Percentiles rank a stretch among this genome's conserved stretches.
phyloP scores from a whole-genome alignment of 2,329 filamentous ascomycete species.

The Colletotrichum paranaense region DNA sequence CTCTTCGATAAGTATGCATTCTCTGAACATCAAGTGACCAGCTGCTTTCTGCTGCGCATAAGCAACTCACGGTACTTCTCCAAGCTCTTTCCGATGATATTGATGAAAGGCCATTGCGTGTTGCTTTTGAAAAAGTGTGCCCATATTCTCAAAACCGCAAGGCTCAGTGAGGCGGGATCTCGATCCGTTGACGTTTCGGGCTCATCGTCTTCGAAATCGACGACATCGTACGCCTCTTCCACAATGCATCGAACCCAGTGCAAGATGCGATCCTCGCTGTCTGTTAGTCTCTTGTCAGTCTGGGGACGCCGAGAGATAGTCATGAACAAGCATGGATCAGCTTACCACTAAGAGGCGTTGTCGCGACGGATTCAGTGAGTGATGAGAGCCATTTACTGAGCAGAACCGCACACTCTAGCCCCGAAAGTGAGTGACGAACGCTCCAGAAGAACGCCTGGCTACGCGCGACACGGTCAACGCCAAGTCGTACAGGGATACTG shows the following conservation, averaged over 20 bases:
- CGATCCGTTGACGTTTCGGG: conserved; percentile 34
- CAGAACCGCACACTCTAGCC: conserved; percentile 65
- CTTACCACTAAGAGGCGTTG: conserved; percentile 43
- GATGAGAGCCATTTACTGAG: conserved; percentile 61
- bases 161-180: conserved; percentile 46
- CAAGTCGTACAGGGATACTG: conserved; percentile 65
- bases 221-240: conserved; percentile 53
- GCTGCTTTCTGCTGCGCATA: neutral
- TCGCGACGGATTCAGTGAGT: conserved; percentile 38
- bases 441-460: conserved; percentile 69
- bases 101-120: conserved; percentile 60
- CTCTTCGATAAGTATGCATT: neutral
- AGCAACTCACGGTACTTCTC: conserved; percentile 48
- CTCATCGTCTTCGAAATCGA: conserved; percentile 53
- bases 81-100: conserved; percentile 54
- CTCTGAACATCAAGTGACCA: neutral
- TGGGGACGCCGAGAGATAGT: no score
- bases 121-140: conserved; percentile 59
- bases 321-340: neutral
- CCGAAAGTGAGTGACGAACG: conserved; percentile 65
- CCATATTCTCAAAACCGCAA: conserved; percentile 57
- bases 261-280: conserved; percentile 56
- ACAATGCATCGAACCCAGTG: conserved; percentile 59
- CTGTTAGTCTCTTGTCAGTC: conserved; percentile 37
- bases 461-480: conserved; percentile 64